A percentile compares a stretch with the other conserved stretches of the same genome.
These are phyloP conservation scores for Mrakia blollopis DNA, from an alignment of 768 basidiomycete genomes.

Conservation along the genomic window DNA sequence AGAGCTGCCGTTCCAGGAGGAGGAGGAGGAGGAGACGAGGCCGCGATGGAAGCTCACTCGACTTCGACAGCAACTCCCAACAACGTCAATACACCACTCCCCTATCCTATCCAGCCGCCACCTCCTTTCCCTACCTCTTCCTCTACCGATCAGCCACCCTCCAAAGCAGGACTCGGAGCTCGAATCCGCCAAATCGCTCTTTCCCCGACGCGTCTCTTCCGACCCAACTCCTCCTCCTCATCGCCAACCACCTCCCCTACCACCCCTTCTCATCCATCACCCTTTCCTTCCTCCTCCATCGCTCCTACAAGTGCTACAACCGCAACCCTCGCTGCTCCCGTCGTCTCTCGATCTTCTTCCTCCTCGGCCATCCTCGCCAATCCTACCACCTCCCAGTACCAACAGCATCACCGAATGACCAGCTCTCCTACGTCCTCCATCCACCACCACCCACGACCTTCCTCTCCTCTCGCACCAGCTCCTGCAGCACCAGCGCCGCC, in stretches of 20 bases:
- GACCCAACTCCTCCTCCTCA: not conserved
- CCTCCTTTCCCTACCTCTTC: not conserved
- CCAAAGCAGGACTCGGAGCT: not conserved
- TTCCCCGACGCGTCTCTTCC: slow-evolving; percentile 15
- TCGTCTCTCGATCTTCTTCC: not conserved
- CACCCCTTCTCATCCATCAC: not conserved
- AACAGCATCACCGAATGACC: slow-evolving; percentile 11
- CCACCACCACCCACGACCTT: not conserved
- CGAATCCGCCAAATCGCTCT: slow-evolving; percentile 10
- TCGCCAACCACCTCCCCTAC: not conserved
- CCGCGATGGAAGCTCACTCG: not conserved
- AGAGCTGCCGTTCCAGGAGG: no score
- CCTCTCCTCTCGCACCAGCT: slow-evolving; percentile 3
- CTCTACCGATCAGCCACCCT: not conserved
- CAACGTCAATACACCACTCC: not conserved
- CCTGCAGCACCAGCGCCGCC: not conserved
- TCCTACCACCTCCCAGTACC: slow-evolving; percentile 8
- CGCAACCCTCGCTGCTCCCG: not conserved
- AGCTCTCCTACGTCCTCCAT: not conserved
- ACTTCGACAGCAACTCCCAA: not conserved
- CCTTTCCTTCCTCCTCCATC: not conserved
- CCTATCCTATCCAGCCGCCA: not conserved
- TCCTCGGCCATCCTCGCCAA: slow-evolving; percentile 12
- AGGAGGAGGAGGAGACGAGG: not conserved
- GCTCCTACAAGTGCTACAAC: not conserved